These are phyloP conservation scores for Alternaria sp. DNA, from an alignment of 2,329 filamentous ascomycete genomes.

Conservation along the genomic window DNA sequence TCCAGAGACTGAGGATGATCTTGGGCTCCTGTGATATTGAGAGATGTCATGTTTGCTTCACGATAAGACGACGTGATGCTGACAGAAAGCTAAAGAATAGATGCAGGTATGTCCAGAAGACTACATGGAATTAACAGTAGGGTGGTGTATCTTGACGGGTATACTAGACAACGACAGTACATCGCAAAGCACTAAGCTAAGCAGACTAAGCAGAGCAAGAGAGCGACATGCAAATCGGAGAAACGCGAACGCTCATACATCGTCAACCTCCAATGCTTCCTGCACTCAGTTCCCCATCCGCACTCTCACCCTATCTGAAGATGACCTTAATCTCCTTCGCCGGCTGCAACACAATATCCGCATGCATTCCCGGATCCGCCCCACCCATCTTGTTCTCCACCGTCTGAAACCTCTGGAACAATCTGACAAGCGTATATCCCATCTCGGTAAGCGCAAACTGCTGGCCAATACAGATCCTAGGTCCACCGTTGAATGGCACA, in stretches of 20 bases:
- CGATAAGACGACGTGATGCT: background rate
- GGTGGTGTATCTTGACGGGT: background rate
- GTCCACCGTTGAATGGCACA: conserved; percentile 58
- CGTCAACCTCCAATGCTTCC: background rate
- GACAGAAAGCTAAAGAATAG: background rate
- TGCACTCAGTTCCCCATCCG: background rate
- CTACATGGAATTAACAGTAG: background rate
- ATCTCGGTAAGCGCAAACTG: conserved; percentile 60
- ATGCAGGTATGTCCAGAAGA: background rate
- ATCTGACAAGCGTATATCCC: conserved; percentile 56
- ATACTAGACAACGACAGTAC: background rate
- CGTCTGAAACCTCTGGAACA: conserved; percentile 53
- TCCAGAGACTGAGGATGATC: background rate
- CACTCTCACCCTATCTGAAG: conserved; percentile 26
- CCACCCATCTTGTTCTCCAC: conserved; percentile 51
- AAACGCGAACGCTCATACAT: background rate
- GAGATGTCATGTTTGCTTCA: background rate
- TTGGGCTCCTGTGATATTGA: background rate
- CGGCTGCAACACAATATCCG: conserved; percentile 58
- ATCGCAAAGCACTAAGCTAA: background rate
- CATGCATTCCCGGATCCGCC: conserved; percentile 49
- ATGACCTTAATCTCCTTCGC: conserved; percentile 49
- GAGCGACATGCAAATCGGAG: background rate
- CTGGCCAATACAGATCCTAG: conserved; percentile 59
- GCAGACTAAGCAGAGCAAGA: background rate